A percentile compares a stretch with the other conserved stretches of the same genome.
Conservation (phyloP, 2,329 filamentous ascomycete genomes). For the Fusarium sororula region DNA sequence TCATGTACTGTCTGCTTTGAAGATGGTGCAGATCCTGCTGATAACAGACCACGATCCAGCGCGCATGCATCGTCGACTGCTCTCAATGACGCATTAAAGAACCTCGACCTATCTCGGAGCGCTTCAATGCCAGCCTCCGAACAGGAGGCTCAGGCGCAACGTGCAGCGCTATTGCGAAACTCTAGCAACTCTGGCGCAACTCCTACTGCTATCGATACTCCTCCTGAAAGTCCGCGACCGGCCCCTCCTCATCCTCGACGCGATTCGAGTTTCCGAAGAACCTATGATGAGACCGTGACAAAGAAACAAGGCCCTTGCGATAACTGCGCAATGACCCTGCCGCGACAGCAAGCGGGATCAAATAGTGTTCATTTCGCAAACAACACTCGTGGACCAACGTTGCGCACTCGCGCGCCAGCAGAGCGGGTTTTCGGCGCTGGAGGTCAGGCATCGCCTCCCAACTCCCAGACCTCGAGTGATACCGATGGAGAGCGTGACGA, state of each 20-base stretch:
- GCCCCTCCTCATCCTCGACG: constrained; percentile 53
- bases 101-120: constrained; percentile 57
- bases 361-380: constrained; percentile 44
- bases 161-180: constrained; percentile 53
- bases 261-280: constrained; percentile 69
- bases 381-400: constrained; percentile 61
- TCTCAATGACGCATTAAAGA: constrained; percentile 59
- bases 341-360: constrained; percentile 48
- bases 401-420: constrained; percentile 69
- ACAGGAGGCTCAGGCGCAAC: constrained; percentile 55
- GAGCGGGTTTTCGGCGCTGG: constrained; percentile 64
- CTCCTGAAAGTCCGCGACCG: constrained; percentile 65
- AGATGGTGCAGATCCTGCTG: constrained; percentile 40
- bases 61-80: constrained; percentile 49
- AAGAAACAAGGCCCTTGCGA: constrained; percentile 72
- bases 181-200: constrained; percentile 49
- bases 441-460: constrained; percentile 60
- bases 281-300: constrained; percentile 72
- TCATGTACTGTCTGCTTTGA: constrained; percentile 69
- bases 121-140: constrained; percentile 56
- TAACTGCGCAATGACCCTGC: constrained; percentile 74
- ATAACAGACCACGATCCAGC: constrained; percentile 53
- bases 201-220: constrained; percentile 62
- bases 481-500: constrained; percentile 62
- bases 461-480: constrained; percentile 61